These are phyloP conservation scores for Flammula alnicola DNA, from an alignment of 1,284 basidiomycete species.

Conservation along the genomic window DNA sequence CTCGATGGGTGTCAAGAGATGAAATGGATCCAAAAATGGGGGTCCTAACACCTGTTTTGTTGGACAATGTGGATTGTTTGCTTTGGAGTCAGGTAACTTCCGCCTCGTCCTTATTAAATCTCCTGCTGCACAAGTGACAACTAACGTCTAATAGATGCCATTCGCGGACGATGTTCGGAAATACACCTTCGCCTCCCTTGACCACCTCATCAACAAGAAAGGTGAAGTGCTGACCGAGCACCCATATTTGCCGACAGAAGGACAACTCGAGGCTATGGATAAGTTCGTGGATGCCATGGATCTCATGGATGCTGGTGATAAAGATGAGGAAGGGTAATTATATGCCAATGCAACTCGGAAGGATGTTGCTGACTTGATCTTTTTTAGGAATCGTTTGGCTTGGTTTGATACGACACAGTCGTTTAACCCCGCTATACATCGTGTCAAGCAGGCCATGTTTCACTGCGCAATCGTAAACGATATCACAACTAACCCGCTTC, in stretches of 20 bases:
- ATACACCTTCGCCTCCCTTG: constrained; percentile 86
- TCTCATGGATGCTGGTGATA: constrained; percentile 74
- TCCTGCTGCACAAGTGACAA: too few species aligned
- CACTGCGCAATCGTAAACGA: constrained; percentile 83
- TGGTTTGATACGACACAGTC: constrained; percentile 85
- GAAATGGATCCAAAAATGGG: constrained; percentile 87
- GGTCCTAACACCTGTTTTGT: constrained; percentile 65
- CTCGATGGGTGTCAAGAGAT: constrained; percentile 79
- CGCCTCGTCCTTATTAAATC: too few species aligned
- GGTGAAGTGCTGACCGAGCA: constrained; percentile 79
- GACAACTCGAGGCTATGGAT: constrained; percentile 84
- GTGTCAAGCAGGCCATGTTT: constrained; percentile 91
- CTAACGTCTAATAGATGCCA: constrained; percentile 74
- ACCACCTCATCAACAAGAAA: constrained; percentile 74
- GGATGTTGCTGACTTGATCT: not conserved
- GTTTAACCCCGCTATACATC: constrained; percentile 90
- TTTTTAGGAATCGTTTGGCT: constrained; percentile 54
- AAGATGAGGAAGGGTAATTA: constrained; percentile 70
- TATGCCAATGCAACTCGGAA: not conserved
- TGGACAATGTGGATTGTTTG: constrained; percentile 76
- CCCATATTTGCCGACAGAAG: constrained; percentile 81
- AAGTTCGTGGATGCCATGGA: constrained; percentile 87
- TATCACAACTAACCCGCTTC: constrained; percentile 73
- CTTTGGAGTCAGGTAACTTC: constrained; percentile 80
- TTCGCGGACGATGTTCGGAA: constrained; percentile 93